A percentile compares a stretch with the other conserved stretches of the same genome.
Conservation (phyloP, 2,329 filamentous ascomycete species). For the Hymenotorrendiella dingleyae region DNA sequence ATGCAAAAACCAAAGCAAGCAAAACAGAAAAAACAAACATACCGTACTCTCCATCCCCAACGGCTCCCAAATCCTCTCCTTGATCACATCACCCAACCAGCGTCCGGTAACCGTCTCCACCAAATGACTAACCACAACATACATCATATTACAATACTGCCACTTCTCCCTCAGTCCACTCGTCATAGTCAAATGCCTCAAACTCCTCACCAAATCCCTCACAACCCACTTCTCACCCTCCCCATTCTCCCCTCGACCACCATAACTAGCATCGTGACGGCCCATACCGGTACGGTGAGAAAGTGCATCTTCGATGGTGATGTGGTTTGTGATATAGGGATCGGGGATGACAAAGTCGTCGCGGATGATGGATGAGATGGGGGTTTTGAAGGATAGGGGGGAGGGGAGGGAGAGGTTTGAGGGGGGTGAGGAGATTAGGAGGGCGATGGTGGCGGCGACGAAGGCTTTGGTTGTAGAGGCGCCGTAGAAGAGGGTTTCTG, state of each 20-base stretch:
- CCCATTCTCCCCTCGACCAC: slow-evolving; percentile 25
- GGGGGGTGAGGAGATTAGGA: slow-evolving; percentile 31
- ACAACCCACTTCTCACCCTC: neutral
- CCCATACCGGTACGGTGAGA: slow-evolving; percentile 47
- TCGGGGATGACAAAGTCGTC: slow-evolving; percentile 48
- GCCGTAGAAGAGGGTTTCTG: slow-evolving; percentile 47
- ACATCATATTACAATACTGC: slow-evolving; percentile 49
- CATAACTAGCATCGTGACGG: slow-evolving; percentile 35
- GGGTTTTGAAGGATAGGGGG: slow-evolving; percentile 36
- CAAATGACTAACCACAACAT: slow-evolving; percentile 38
- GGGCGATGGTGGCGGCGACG: slow-evolving; percentile 42
- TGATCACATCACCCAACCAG: slow-evolving; percentile 37
- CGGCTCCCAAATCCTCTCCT: slow-evolving; percentile 38
- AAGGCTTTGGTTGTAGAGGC: slow-evolving; percentile 53
- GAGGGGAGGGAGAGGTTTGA: neutral
- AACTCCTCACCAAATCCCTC: slow-evolving; percentile 33
- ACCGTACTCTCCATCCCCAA: slow-evolving; percentile 41
- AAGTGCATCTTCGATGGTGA: slow-evolving; percentile 49
- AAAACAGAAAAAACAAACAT: slow-evolving; percentile 6
- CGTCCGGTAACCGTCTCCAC: slow-evolving; percentile 38
- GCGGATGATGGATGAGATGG: slow-evolving; percentile 40
- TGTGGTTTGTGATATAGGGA: slow-evolving; percentile 39
- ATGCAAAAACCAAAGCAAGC: neutral
- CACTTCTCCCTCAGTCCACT: slow-evolving; percentile 39
- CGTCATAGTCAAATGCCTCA: slow-evolving; percentile 41